Conservation (phyloP, 768 basidiomycete species). For the Psilocybe subaeruginosa region DNA sequence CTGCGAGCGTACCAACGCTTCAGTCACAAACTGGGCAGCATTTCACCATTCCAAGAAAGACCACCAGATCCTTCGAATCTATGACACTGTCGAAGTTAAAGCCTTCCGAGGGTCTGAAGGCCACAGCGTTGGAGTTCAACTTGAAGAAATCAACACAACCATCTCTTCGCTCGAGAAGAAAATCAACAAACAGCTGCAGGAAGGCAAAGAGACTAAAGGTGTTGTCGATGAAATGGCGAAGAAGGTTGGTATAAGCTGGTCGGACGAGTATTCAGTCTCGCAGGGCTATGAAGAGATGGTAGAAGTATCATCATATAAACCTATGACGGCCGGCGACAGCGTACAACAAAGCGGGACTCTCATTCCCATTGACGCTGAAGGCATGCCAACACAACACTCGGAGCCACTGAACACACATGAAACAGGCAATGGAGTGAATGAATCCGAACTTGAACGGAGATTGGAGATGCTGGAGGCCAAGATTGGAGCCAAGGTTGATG, state of each 20-base stretch:
- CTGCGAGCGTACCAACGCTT: constrained; percentile 4
- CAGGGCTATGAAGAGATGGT: not conserved
- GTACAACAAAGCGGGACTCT: not conserved
- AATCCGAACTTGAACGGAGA: not conserved
- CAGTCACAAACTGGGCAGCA: not conserved
- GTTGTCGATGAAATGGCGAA: constrained; percentile 10
- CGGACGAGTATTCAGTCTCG: not conserved
- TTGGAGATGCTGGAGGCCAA: not conserved
- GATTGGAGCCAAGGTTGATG: not conserved
- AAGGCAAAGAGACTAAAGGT: constrained; percentile 11
- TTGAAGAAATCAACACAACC: constrained; percentile 10
- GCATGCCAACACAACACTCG: not conserved
- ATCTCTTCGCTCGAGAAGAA: constrained; percentile 7
- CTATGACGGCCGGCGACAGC: not conserved
- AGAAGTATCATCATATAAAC: not conserved
- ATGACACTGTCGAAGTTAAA: constrained; percentile 15
- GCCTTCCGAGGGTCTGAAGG: not conserved
- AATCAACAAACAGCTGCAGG: constrained; percentile 8
- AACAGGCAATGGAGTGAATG: not conserved
- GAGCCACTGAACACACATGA: not conserved
- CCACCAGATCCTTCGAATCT: constrained; percentile 14
- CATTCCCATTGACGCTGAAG: not conserved
- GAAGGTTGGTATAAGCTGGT: constrained; percentile 3
- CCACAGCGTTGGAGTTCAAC: constrained; percentile 9
- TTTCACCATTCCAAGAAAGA: not conserved